A percentile compares a stretch with the other conserved stretches of the same genome.
Evolutionary conservation across 2,329 filamentous ascomycete species (phyloP).

Genomic region (Exophiala dermatitidis): DNA sequence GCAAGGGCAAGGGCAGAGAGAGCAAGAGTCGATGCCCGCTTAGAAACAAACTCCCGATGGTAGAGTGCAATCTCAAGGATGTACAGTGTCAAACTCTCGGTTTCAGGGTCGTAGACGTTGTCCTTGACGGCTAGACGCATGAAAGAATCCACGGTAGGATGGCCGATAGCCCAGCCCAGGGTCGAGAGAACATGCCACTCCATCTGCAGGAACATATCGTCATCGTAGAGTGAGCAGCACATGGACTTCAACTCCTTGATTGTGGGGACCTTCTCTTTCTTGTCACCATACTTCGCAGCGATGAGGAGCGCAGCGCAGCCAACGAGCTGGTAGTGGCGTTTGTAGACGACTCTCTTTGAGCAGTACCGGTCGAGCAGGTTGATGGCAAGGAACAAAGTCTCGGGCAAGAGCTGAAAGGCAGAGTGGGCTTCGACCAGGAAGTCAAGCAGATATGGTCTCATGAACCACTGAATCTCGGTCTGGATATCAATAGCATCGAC

Average conservation of each 20-base stretch:
- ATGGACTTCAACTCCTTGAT: conserved; percentile 97
- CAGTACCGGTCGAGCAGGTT: conserved; percentile 97
- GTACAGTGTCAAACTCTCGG: conserved; percentile 91
- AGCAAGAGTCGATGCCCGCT: conserved; percentile 83
- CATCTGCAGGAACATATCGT: conserved; percentile 99
- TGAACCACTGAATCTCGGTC: conserved; percentile 99
- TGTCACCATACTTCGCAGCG: conserved; percentile 96
- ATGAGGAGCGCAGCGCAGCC: conserved; percentile 94
- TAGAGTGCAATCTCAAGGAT: conserved; percentile 92
- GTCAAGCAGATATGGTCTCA: conserved; percentile 95
- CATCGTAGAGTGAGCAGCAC: conserved; percentile 97
- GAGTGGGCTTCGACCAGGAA: conserved; percentile 96
- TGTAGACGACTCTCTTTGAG: conserved; percentile 95
- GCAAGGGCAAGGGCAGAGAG: conserved; percentile 78
- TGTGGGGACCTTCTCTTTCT: conserved; percentile 96
- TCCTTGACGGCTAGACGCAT: conserved; percentile 79
- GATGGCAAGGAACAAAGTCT: conserved; percentile 91
- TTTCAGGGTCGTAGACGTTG: conserved; percentile 66
- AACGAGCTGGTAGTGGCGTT: conserved; percentile 96
- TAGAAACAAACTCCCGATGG: conserved; percentile 93
- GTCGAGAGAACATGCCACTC: conserved; percentile 99
- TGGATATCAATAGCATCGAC: conserved; percentile 98
- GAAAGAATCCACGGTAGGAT: conserved; percentile 93
- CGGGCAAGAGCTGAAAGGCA: conserved; percentile 85
- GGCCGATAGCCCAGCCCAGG: conserved; percentile 89